A percentile compares a stretch with the other conserved stretches of the same genome.
phyloP scores from a whole-genome alignment of 2,329 filamentous ascomycete species.

The Sarocladiaceae sp. region DNA sequence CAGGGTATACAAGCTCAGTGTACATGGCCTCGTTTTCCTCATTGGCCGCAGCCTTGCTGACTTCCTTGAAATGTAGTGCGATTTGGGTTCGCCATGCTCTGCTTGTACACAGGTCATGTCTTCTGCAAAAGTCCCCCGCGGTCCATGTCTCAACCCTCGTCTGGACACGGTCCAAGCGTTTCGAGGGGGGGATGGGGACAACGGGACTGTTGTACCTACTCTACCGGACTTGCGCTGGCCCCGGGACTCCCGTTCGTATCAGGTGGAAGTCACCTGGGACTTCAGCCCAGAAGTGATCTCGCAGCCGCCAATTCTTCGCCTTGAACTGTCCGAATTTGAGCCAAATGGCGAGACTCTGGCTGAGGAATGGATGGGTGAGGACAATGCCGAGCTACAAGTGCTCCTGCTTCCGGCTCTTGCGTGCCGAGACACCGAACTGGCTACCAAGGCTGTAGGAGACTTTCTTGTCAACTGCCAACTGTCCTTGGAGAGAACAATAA shows the following conservation, averaged over 20 bases:
- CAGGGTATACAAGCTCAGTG: not conserved
- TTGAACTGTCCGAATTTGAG: not conserved
- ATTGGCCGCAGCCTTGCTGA: not conserved
- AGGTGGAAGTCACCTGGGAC: slow-evolving; percentile 1
- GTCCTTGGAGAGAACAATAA: not conserved
- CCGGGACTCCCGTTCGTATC: too few relatives aligned
- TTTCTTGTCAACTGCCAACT: not conserved
- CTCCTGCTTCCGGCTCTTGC: not conserved
- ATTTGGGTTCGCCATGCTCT: not conserved
- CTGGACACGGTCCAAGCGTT: slow-evolving; percentile 1
- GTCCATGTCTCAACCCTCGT: not conserved
- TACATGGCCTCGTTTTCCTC: not conserved
- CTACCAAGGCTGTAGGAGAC: not conserved
- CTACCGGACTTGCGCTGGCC: not conserved
- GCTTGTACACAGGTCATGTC: not conserved
- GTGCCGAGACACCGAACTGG: not conserved
- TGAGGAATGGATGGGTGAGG: not conserved
- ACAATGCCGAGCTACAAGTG: not conserved
- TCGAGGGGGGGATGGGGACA: slow-evolving; percentile 1
- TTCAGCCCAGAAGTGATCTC: not conserved
- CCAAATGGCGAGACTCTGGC: not conserved
- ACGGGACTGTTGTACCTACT: not conserved
- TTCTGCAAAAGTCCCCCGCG: not conserved
- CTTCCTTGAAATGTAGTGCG: not conserved
- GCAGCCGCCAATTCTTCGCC: not conserved